Percentiles rank a stretch among this genome's conserved stretches.
Evolutionary conservation across 2,329 filamentous ascomycete genomes (phyloP).

Genomic region (Trichophyton simii): DNA sequence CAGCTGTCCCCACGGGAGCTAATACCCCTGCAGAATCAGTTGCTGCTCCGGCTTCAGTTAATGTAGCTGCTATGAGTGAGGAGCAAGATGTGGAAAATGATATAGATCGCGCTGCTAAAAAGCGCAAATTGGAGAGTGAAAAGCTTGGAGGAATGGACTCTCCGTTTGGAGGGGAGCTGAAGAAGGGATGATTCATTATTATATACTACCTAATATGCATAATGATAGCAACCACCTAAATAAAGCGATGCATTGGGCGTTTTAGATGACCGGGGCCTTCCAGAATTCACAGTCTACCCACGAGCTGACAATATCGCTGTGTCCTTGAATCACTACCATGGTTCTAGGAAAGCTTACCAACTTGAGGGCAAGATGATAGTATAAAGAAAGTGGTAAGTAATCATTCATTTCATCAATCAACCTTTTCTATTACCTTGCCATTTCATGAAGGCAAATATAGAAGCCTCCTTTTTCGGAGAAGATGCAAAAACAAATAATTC

Average conservation of each 20-base stretch:
- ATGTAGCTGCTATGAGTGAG: conserved; percentile 20
- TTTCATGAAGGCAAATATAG: neutral
- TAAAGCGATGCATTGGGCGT: neutral
- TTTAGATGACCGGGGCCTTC: neutral
- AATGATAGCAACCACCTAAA: neutral
- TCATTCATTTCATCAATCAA: neutral
- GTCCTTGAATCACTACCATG: neutral
- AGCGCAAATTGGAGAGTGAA: conserved; percentile 26
- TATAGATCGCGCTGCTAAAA: conserved; percentile 29
- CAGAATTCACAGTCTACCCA: no score
- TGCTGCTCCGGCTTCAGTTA: neutral
- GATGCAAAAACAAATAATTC: neutral
- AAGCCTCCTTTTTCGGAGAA: conserved; percentile 7
- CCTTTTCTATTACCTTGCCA: conserved; percentile 2
- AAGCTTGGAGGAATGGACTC: neutral
- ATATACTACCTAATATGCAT: neutral
- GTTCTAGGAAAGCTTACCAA: neutral
- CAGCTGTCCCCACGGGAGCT: neutral
- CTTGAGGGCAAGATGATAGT: neutral
- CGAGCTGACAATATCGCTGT: neutral
- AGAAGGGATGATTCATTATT: neutral
- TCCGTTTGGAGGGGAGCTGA: neutral
- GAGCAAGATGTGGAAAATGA: conserved; percentile 11
- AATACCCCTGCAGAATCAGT: neutral
- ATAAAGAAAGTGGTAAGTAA: neutral